Base-by-base conservation (phyloP, 495 filamentous ascomycete species). In the Lasiosphaeris hirsuta region DNA sequence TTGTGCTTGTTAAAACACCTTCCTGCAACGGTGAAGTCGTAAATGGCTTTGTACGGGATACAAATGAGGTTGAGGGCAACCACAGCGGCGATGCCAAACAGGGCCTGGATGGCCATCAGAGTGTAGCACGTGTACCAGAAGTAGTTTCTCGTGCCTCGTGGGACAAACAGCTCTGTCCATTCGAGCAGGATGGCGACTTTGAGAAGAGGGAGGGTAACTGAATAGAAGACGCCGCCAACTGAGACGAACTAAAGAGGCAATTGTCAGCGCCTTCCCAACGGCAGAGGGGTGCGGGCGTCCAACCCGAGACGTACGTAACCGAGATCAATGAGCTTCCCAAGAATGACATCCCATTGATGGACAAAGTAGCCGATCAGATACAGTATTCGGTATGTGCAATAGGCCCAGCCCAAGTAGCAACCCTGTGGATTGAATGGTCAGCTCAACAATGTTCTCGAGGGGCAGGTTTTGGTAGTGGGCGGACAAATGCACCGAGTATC, bases 41-140 rank as follows among this genome's bases (percentile, higher is more conserved):
- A 72, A 23, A 65, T 65, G 2, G 65, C 59, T 33, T 64, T 18
- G 14, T 75, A 66, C 7, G 78, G 79, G 7, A 51, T 61, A 57
- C 78, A 82, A 55, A 76, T 71, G 13, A 77, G 65, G 14, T 62
- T 55, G 9, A 69, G 57, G 3, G 57, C 51, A 18, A 74, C 55
- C 19, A 65, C 40, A 38, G 69, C 71, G 18, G 54, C 62, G 8
- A 74, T 40, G 33, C 57, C 54, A 36, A 47, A 62, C 1, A 35
- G 18, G 13, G 54, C 17, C 13, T 65, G 59, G 8, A 66, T 23
- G 8, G 50, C 40, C 10, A 61, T 44, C 14, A 69, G 8, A 11
- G 36, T 18, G 9, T 38, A n/a, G 55, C 56, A 59, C 7, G 38
- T 37, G 56, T 53, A 65, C 40, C 50, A 64, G 48, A 64, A 64